A percentile compares a stretch with the other conserved stretches of the same genome.
Conservation (phyloP, 441 rosid species). For the Corymbia calophylla region DNA sequence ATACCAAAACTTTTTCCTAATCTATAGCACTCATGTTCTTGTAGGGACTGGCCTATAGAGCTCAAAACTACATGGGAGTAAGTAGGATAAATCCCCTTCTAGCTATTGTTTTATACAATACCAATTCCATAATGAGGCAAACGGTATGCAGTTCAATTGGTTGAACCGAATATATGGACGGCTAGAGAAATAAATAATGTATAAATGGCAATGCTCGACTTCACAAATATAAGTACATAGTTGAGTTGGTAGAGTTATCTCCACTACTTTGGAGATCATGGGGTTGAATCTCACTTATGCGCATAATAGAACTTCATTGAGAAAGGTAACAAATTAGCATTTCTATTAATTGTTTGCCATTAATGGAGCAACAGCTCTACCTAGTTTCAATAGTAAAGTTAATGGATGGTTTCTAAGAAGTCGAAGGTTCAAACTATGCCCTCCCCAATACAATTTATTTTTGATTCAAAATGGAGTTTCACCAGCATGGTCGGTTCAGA, state of each 20-base stretch:
- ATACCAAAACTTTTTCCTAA: neutral
- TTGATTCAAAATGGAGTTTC: neutral
- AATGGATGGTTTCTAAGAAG: neutral
- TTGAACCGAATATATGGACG: neutral
- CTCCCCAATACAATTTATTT: neutral
- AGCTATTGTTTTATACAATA: neutral
- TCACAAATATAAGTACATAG: neutral
- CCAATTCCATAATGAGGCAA: neutral
- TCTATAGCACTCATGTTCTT: neutral
- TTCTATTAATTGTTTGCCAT: neutral
- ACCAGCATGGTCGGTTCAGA: neutral
- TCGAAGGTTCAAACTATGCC: neutral
- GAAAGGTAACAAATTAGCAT: neutral
- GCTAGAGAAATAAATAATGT: neutral
- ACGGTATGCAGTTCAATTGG: neutral
- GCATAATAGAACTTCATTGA: neutral
- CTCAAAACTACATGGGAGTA: neutral
- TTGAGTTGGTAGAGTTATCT: neutral
- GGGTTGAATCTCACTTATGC: neutral
- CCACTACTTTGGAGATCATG: neutral
- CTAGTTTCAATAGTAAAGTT: neutral
- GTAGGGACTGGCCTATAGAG: neutral
- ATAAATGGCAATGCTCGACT: neutral
- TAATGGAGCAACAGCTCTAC: neutral
- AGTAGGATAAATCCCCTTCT: neutral